Evolutionary conservation across 345 rosid genomes (phyloP), one percentile per base, ranked within the genome.

Genomic region (Ceriops zippeliana): DNA sequence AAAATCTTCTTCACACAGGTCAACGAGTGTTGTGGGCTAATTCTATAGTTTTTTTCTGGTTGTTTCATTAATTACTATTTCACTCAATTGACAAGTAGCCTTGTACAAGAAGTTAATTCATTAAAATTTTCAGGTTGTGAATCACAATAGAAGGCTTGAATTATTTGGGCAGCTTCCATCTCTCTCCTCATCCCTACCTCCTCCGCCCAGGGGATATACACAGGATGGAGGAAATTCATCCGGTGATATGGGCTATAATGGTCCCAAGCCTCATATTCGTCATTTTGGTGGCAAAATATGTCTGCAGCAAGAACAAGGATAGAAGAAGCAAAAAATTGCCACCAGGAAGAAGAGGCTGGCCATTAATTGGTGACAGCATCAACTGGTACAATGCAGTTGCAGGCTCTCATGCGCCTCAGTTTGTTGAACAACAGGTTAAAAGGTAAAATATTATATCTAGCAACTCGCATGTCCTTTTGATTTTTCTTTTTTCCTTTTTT

Each of bases 261-360:
- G 46, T 74, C 52, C 20, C 70, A 46, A 42, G 64, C 7, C 9
- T 73, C 46, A 16, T 75, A n/a, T 11, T 47, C 58, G 61, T 73
- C 5, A 19, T 21, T 19, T 67, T 73, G 54, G 32, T 38, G 7
- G 17, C 31, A 0, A 21, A 6, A 3, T 42, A 26, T 19, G 20
- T 11, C 13, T 13, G 47, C 17, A 51, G 28, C 8, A 61, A 9
- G 61, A 73, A 58, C 27, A 59, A 53, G 37, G 24, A 9, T 6
- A 70, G 49, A 3, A 49, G 46, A 38, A 64, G 49, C 7, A 30
- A 20, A 51, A 79, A 38, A 24, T 38, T 83, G 28, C 98, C 98
- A 5, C 92, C 90, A 0, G 92, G 98, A 75, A 82, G 86, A 24
- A 68, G 84, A 83, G 92, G 96, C 24, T 92, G 93, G 93, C 93